Conservation (phyloP, 2,329 filamentous ascomycete genomes). For the Monosporascus sp. region DNA sequence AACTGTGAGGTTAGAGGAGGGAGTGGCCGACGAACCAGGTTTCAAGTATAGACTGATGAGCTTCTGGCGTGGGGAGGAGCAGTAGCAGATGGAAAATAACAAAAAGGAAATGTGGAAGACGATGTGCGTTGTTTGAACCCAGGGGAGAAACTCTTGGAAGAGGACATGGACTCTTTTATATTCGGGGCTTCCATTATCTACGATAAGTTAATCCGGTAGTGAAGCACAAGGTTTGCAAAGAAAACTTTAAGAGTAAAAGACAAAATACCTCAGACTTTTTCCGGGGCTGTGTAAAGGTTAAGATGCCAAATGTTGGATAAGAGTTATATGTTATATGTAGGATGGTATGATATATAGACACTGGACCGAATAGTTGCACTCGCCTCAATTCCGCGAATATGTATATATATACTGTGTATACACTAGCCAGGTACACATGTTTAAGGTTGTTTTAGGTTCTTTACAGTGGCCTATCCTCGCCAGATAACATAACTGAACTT, state of each 20-base stretch:
- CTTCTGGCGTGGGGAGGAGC: background rate
- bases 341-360: too few relatives aligned
- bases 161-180: conserved; percentile 2
- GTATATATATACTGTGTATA: too few relatives aligned
- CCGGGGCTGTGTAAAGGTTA: too few relatives aligned
- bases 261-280: too few relatives aligned
- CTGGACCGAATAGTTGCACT: too few relatives aligned
- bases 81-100: background rate
- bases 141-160: background rate
- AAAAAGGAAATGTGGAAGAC: background rate
- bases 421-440: too few relatives aligned
- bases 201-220: conserved; percentile 1
- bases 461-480: background rate
- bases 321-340: too few relatives aligned
- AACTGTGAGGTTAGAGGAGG: conserved; percentile 1
- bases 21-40: background rate
- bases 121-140: too few relatives aligned
- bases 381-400: too few relatives aligned
- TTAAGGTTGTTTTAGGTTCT: too few relatives aligned
- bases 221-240: background rate
- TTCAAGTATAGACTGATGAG: background rate
- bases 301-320: too few relatives aligned
- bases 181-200: conserved; percentile 1
- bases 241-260: background rate
- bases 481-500: too few relatives aligned